Evolutionary conservation across 495 filamentous ascomycete species (phyloP).

Genomic region (Evansstolkia leycettana): DNA sequence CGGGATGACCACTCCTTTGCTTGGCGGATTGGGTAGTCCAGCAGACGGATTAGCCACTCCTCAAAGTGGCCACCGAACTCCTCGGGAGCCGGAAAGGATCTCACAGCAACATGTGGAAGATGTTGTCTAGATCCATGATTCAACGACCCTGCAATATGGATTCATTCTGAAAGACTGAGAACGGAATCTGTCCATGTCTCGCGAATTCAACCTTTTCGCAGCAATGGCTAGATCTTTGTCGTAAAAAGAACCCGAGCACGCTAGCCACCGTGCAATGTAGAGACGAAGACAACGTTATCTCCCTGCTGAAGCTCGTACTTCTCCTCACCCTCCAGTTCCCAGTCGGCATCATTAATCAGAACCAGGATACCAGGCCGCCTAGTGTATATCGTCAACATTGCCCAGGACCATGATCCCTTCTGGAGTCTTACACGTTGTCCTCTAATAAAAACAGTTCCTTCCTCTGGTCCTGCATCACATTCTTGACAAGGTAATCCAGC

Average conservation of each 20-base stretch:
- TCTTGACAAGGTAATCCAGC: slow-evolving; percentile 65
- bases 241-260: slow-evolving; percentile 2
- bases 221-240: slow-evolving; percentile 1
- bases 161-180: not conserved
- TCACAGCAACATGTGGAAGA: slow-evolving; percentile 38
- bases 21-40: slow-evolving; percentile 34
- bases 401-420: not conserved
- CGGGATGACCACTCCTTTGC: slow-evolving; percentile 37
- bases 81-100: slow-evolving; percentile 34
- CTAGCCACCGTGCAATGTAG: slow-evolving; percentile 90
- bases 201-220: not conserved
- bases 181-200: no score
- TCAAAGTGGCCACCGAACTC: slow-evolving; percentile 23
- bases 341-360: slow-evolving; percentile 94
- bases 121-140: slow-evolving; percentile 21
- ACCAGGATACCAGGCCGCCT: slow-evolving; percentile 96
- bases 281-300: slow-evolving; percentile 93
- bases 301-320: slow-evolving; percentile 66
- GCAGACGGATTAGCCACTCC: slow-evolving; percentile 29
- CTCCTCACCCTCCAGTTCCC: slow-evolving; percentile 95
- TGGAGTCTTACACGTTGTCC: slow-evolving; percentile 60
- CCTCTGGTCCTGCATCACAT: slow-evolving; percentile 74
- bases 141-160: not conserved
- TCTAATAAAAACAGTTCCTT: slow-evolving; percentile 86
- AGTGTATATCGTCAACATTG: slow-evolving; percentile 5